Conservation (phyloP, 1,139 yeast species). For the Wickerhamiella pararugosa region DNA sequence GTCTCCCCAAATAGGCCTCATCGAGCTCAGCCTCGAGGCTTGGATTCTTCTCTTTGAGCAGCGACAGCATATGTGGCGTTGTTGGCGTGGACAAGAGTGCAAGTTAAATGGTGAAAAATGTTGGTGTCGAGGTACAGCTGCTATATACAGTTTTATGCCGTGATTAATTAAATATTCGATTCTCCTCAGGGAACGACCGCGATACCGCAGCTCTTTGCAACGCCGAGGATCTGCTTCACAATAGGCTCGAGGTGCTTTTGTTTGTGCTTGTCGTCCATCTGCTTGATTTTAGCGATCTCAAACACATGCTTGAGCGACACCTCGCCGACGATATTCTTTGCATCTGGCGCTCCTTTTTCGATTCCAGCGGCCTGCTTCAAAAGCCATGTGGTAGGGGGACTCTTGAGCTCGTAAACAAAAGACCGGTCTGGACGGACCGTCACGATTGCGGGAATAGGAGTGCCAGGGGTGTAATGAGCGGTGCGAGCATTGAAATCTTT, state of each 20-base stretch:
- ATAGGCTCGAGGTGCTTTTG: conserved; percentile 57
- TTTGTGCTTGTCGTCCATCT: conserved; percentile 70
- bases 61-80: not conserved
- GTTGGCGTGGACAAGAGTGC: no score
- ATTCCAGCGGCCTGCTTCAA: conserved; percentile 70
- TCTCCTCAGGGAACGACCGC: conserved; percentile 49
- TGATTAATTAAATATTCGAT: conserved; percentile 12
- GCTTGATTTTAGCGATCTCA: conserved; percentile 88
- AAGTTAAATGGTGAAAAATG: no score
- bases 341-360: conserved; percentile 59
- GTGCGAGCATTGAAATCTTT: conserved; percentile 97
- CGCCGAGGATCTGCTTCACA: conserved; percentile 69
- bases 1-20: conserved; percentile 11
- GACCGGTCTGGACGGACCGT: conserved; percentile 87
- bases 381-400: conserved; percentile 87
- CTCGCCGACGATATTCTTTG: conserved; percentile 51
- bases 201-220: conserved; percentile 80
- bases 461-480: conserved; percentile 69
- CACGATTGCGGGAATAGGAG: conserved; percentile 76
- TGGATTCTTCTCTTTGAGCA: conserved; percentile 3
- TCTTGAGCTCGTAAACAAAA: conserved; percentile 70
- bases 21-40: conserved; percentile 7
- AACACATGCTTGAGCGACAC: conserved; percentile 78
- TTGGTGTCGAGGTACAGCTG: no score
- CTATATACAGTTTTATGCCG: no score